These are phyloP conservation scores for Rhynchosporium secalis DNA, from an alignment of 2,329 filamentous ascomycete species.

Conservation along the genomic window DNA sequence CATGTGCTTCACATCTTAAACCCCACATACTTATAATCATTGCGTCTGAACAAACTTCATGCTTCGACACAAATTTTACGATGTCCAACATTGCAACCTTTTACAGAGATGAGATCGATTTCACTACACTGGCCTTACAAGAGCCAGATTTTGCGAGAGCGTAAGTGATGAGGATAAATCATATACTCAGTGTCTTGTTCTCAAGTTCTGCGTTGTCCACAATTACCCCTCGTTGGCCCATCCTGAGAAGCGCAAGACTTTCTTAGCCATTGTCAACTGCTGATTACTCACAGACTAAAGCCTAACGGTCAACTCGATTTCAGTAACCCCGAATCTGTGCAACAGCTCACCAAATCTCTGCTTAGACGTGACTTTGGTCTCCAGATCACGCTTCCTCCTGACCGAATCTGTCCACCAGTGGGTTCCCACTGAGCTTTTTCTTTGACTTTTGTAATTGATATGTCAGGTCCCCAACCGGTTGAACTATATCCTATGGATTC, in stretches of 20 bases:
- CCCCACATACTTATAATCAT: neutral
- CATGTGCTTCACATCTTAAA: neutral
- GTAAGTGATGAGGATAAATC: slow-evolving; percentile 42
- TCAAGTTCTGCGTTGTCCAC: neutral
- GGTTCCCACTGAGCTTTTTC: neutral
- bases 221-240: neutral
- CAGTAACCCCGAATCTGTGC: slow-evolving; percentile 70
- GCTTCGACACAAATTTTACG: slow-evolving; percentile 1
- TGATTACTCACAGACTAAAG: slow-evolving; percentile 46
- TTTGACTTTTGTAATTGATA: neutral
- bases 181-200: neutral
- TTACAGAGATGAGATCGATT: slow-evolving; percentile 62
- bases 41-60: neutral
- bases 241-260: neutral
- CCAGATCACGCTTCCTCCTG: slow-evolving; percentile 66
- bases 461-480: slow-evolving; percentile 64
- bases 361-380: slow-evolving; percentile 75
- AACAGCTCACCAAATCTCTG: slow-evolving; percentile 79
- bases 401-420: slow-evolving; percentile 86
- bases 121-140: slow-evolving; percentile 57
- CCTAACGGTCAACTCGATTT: slow-evolving; percentile 71
- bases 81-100: slow-evolving; percentile 43
- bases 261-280: neutral
- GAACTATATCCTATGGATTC: slow-evolving; percentile 90
- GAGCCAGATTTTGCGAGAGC: slow-evolving; percentile 60